Evolutionary conservation across 164 flowering plant genomes (phyloP), one percentile per base, ranked within the genome.

Genomic region (Echeveria elegans): DNA sequence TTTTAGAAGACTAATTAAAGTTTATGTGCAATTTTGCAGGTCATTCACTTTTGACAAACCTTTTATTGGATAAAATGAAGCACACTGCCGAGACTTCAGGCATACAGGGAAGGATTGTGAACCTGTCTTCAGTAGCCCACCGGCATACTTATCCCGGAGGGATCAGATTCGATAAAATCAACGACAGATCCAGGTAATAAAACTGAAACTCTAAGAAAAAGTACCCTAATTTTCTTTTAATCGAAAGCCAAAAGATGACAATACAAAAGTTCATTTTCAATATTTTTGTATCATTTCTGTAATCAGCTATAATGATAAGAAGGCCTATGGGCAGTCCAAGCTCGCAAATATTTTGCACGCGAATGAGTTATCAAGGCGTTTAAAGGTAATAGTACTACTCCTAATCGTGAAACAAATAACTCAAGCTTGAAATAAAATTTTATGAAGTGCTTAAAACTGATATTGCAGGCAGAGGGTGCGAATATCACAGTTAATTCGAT

Each of bases 261-360:
- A 59, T 8, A 5, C 21, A 7, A 19, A 37, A 26, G 40, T 24
- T 31, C 23, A 31, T 15, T 7, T 18, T 32, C 59, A 21, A n/a
- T 47, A 11, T 40, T 6, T 36, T 69, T 0, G 58, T 11, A 40
- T 18, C 18, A 26, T 36, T 53, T 41, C 9, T 66, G 66, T 34
- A 24, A 36, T 58, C 84, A 94, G 99, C 65, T 94, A 94, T 59
- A 74, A 78, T 28, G 94, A 91, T 73, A 94, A 89, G 68, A 85
- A 63, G 78, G 97, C 99, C 0, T 94, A 94, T 71, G 99, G 97
- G 36, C 99, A 94, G 70, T 94, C 99, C 61, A 94, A 94, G 68
- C 70, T 94, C 48, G 93, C 97, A 52, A 94, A 89, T 75, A 74
- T 94, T 65, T 75, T 94, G 63, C 99, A 94, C 72, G 88, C 88